phyloP scores from a whole-genome alignment of 169 alveolate species.

The Babesia microti region DNA sequence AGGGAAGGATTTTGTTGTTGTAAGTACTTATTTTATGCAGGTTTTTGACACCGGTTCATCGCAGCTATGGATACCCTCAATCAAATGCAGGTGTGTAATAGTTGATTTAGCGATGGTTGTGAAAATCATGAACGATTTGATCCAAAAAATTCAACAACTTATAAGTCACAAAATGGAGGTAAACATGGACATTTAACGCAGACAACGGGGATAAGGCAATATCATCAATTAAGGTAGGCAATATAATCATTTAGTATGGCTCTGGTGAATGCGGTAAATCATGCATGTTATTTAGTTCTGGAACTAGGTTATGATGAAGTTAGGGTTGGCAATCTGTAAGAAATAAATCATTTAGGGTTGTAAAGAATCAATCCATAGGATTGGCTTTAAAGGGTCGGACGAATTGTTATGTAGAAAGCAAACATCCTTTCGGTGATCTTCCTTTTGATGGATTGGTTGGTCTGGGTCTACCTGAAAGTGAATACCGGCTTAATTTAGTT shows the following conservation, averaged over 20 bases:
- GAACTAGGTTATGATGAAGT: conserved; percentile 54
- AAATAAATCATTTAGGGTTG: conserved; percentile 42
- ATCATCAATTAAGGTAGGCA: conserved; percentile 37
- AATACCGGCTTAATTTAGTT: too few species aligned
- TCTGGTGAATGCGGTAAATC: conserved; percentile 57
- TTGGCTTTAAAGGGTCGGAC: conserved; percentile 67
- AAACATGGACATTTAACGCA: conserved; percentile 20
- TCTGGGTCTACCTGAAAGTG: conserved; percentile 77
- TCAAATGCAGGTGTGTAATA: conserved; percentile 52
- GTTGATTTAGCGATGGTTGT: conserved; percentile 67
- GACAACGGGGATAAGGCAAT: conserved; percentile 31
- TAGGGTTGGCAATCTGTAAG: conserved; percentile 48
- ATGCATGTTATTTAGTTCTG: conserved; percentile 27
- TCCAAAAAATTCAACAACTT: conserved; percentile 62
- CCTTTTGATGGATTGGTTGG: conserved; percentile 89
- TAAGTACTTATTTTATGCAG: conserved; percentile 24
- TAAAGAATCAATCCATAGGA: conserved; percentile 74
- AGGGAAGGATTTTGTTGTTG: conserved; percentile 71
- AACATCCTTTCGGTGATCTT: conserved; percentile 74
- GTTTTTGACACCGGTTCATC: conserved; percentile 79
- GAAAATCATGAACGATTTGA: conserved; percentile 68
- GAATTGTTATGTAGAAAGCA: conserved; percentile 46
- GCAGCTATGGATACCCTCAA: conserved; percentile 77
- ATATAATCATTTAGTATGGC: conserved; percentile 57
- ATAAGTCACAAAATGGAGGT: conserved; percentile 7